Conservation (phyloP, 2,329 filamentous ascomycete genomes). For the Alternaria panax region DNA sequence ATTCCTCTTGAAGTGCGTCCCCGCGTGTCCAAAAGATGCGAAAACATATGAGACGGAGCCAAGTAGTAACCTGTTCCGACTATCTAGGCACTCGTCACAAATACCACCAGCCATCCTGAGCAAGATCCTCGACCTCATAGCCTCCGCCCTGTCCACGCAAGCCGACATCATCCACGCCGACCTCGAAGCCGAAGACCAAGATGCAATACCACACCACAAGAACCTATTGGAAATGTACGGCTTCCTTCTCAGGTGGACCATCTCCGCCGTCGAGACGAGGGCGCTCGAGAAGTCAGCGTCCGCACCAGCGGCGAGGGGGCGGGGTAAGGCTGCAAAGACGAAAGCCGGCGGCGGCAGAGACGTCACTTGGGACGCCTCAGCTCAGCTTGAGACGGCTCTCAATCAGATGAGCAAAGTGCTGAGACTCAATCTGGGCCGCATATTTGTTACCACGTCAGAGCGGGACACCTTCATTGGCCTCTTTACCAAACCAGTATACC, state of each 20-base stretch:
- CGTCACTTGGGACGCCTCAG: slow-evolving; percentile 84
- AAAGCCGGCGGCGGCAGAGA: slow-evolving; percentile 69
- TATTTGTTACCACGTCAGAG: slow-evolving; percentile 96
- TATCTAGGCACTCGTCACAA: slow-evolving; percentile 79
- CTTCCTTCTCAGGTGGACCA: slow-evolving; percentile 93
- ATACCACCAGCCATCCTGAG: slow-evolving; percentile 84
- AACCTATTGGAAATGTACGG: slow-evolving; percentile 91
- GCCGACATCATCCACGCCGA: slow-evolving; percentile 86
- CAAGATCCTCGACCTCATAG: slow-evolving; percentile 91
- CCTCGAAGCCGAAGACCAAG: slow-evolving; percentile 87
- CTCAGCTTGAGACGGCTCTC: slow-evolving; percentile 85
- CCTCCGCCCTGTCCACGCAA: slow-evolving; percentile 84
- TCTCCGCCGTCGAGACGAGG: slow-evolving; percentile 92
- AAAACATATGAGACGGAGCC: slow-evolving; percentile 49
- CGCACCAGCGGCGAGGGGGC: slow-evolving; percentile 73
- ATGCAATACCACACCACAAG: slow-evolving; percentile 82
- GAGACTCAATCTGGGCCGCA: slow-evolving; percentile 87
- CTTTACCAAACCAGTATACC: slow-evolving; percentile 90
- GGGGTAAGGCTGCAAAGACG: slow-evolving; percentile 77
- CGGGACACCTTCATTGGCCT: slow-evolving; percentile 93
- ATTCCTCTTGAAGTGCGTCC: slow-evolving; percentile 93
- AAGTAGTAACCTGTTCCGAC: slow-evolving; percentile 69
- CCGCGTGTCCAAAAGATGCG: slow-evolving; percentile 57
- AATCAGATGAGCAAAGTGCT: slow-evolving; percentile 96
- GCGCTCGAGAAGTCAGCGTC: slow-evolving; percentile 86